Percentiles rank a stretch among this genome's conserved stretches.
Conservation (phyloP, 192 early-diverging fungal genomes). For the Lunasporangiospora selenospora region DNA sequence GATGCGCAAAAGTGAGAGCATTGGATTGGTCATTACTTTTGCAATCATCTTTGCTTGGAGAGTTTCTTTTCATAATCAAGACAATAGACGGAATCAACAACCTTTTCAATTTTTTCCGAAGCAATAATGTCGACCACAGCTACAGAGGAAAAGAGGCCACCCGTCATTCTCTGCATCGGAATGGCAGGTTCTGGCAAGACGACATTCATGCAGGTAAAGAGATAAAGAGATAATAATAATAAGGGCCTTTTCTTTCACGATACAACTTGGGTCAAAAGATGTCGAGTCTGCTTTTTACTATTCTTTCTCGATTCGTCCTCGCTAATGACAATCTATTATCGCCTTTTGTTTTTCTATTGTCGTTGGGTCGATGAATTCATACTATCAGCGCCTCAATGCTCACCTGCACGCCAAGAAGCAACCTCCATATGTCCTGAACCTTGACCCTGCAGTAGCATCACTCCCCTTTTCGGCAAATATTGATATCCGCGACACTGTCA, state of each 20-base stretch:
- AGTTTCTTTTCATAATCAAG: too few species aligned
- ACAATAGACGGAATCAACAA: too few species aligned
- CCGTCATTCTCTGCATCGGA: conserved; percentile 86
- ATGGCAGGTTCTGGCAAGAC: conserved; percentile 98
- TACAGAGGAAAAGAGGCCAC: conserved; percentile 59
- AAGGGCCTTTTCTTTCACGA: not conserved
- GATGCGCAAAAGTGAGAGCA: too few species aligned
- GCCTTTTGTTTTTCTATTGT: conserved; percentile 2
- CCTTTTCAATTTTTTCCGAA: too few species aligned
- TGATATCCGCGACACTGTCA: conserved; percentile 96
- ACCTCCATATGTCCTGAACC: conserved; percentile 90
- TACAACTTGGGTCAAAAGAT: too few species aligned
- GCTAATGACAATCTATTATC: too few species aligned
- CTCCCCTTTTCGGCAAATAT: conserved; percentile 96
- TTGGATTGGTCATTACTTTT: too few species aligned
- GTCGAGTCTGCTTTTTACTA: too few species aligned
- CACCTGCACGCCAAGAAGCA: conserved; percentile 78
- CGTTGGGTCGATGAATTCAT: not conserved
- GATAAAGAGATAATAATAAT: too few species aligned
- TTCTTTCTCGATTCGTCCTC: too few species aligned
- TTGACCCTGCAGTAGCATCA: conserved; percentile 90
- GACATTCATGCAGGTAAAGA: conserved; percentile 93
- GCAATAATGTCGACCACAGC: too few species aligned
- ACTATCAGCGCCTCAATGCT: conserved; percentile 81
- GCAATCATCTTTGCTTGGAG: too few species aligned